phyloP scores from a whole-genome alignment of 2,329 filamentous ascomycete species.

The Rhynchosporium secalis region DNA sequence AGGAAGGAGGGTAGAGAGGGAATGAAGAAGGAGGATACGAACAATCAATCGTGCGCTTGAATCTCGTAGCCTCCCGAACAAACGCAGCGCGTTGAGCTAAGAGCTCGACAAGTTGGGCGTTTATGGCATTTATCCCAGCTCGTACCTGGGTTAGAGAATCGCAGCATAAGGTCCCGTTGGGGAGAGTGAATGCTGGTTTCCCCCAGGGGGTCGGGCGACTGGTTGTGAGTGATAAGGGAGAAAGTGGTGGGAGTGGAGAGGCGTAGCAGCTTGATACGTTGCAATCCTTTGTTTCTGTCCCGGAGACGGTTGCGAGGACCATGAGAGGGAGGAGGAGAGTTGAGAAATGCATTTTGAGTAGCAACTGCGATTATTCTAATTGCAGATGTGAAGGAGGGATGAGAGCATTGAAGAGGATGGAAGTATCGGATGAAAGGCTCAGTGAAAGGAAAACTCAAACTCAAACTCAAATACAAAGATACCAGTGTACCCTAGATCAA shows the following conservation, averaged over 20 bases:
- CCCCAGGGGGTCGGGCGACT: constrained; percentile 25
- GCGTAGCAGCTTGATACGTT: constrained; percentile 21
- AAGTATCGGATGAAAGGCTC: not conserved
- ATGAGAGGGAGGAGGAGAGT: constrained; percentile 3
- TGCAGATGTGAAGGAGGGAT: not conserved
- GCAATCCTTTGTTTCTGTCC: not conserved
- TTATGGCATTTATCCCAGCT: constrained; percentile 22
- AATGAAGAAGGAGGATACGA: not conserved
- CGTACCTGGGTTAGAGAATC: constrained; percentile 23
- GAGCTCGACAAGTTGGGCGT: constrained; percentile 19
- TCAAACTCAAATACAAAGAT: no score
- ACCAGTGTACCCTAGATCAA: no score
- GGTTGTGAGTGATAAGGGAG: not conserved
- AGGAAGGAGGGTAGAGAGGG: not conserved
- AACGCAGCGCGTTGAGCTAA: constrained; percentile 24
- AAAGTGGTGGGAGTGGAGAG: constrained; percentile 10
- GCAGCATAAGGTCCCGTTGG: constrained; percentile 26
- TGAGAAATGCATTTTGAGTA: constrained; percentile 1
- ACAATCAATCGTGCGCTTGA: constrained; percentile 21
- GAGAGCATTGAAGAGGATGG: not conserved
- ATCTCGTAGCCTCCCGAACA: constrained; percentile 30
- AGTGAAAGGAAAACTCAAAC: not conserved
- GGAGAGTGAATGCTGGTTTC: constrained; percentile 14
- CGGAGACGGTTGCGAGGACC: not conserved
- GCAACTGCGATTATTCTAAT: no score